Evolutionary conservation across 2,329 filamentous ascomycete species (phyloP).

Genomic region (Macrophomina phaseolina): DNA sequence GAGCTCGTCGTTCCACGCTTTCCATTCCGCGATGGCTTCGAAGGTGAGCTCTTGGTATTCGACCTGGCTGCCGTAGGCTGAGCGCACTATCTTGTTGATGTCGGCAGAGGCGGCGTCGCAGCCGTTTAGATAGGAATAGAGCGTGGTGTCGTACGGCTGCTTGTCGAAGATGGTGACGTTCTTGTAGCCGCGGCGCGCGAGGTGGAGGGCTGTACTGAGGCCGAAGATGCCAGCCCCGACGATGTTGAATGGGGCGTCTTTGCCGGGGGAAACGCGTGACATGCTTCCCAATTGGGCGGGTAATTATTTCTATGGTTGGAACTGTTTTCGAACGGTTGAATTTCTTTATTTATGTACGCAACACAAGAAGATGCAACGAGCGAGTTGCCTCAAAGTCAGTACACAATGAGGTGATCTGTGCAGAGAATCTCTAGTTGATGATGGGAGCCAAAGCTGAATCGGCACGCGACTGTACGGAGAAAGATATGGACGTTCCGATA

Average conservation of each 20-base stretch:
- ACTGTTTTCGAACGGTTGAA: neutral
- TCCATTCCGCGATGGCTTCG: neutral
- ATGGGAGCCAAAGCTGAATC: neutral
- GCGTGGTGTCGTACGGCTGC: slow-evolving; percentile 36
- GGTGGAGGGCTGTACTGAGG: slow-evolving; percentile 56
- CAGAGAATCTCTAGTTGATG: neutral
- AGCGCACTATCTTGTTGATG: slow-evolving; percentile 66
- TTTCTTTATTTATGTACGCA: neutral
- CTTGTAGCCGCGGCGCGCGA: slow-evolving; percentile 56
- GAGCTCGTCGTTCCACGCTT: slow-evolving; percentile 50
- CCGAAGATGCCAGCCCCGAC: slow-evolving; percentile 60
- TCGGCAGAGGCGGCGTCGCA: slow-evolving; percentile 53
- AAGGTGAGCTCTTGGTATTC: neutral
- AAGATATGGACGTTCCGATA: neutral
- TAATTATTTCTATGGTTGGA: neutral
- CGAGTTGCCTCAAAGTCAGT: neutral
- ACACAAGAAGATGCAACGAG: neutral
- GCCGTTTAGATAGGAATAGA: slow-evolving; percentile 59
- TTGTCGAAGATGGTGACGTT: slow-evolving; percentile 56
- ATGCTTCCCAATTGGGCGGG: neutral
- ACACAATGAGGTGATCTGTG: neutral
- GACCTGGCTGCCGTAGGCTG: slow-evolving; percentile 54
- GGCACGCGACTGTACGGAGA: neutral
- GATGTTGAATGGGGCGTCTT: slow-evolving; percentile 44
- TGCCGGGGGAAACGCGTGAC: neutral